Percentiles rank a stretch among this genome's conserved stretches.
phyloP scores from a whole-genome alignment of 176 grass and related monocot species.

The Areca catechu region DNA sequence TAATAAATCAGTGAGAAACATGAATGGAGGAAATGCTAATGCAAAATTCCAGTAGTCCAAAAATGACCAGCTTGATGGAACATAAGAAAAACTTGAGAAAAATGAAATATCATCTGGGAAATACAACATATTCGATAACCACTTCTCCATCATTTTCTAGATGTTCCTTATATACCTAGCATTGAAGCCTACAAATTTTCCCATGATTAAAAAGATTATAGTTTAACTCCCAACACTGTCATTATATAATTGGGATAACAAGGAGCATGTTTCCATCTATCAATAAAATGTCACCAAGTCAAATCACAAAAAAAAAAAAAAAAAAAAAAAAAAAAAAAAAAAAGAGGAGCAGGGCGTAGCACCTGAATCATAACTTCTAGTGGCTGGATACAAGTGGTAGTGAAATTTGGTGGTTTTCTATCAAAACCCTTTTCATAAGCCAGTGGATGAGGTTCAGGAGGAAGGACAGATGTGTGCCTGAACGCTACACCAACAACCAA shows the following conservation, averaged over 20 bases:
- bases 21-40: no score
- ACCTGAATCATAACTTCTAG: conserved; percentile 93
- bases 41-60: background rate
- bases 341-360: conserved; percentile 12
- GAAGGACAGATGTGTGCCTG: conserved; percentile 83
- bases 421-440: conserved; percentile 51
- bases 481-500: conserved; percentile 35
- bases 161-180: no score
- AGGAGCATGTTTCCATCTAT: no score
- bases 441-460: conserved; percentile 82
- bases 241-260: no score
- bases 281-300: no score
- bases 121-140: no score
- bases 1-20: no score
- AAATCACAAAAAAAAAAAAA: background rate
- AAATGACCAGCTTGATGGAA: background rate
- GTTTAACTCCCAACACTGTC: no score
- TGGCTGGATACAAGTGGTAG: conserved; percentile 56
- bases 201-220: no score
- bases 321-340: conserved; percentile 8
- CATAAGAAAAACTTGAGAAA: background rate
- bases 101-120: no score
- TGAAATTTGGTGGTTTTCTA: conserved; percentile 37
- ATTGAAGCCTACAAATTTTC: no score
- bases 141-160: no score